Conservation (phyloP, 2,329 filamentous ascomycete species). For the Aureobasidium leucospermi region DNA sequence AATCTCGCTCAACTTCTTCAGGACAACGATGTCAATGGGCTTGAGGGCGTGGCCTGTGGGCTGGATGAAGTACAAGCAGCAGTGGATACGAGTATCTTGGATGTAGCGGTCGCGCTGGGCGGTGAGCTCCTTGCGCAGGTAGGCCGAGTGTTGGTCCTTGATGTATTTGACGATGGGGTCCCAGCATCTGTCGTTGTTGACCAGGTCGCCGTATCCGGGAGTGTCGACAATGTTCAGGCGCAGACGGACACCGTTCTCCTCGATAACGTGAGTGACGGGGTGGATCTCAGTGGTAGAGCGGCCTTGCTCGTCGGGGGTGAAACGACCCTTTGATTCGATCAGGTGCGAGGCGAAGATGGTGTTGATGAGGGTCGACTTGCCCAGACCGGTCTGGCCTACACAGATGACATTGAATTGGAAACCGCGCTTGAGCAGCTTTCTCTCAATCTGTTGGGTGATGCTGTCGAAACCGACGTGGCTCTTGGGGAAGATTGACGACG, state of each 20-base stretch:
- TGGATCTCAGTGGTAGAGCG: conserved; percentile 97
- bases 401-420: conserved; percentile 99
- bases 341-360: conserved; percentile 99
- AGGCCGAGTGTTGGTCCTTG: conserved; percentile 99
- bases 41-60: conserved; percentile 97
- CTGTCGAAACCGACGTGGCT: conserved; percentile 99
- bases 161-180: conserved; percentile 99
- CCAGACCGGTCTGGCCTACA: conserved; percentile 98
- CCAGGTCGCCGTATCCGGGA: conserved; percentile 93
- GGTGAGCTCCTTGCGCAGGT: conserved; percentile 97
- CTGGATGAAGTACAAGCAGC: conserved; percentile 99
- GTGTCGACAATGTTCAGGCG: conserved; percentile 98
- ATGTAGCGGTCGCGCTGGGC: conserved; percentile 99
- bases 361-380: conserved; percentile 99
- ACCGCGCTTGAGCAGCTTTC: conserved; percentile 97
- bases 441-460: conserved; percentile 99
- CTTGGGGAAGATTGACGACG: conserved; percentile 65
- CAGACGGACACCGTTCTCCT: conserved; percentile 97
- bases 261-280: conserved; percentile 95
- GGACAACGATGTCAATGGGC: conserved; percentile 97
- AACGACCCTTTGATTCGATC: conserved; percentile 95
- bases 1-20: conserved; percentile 99
- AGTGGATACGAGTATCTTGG: conserved; percentile 98
- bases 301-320: conserved; percentile 85
- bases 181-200: conserved; percentile 99